phyloP scores from a whole-genome alignment of 2,329 filamentous ascomycete species.

The Penicillium sp. region DNA sequence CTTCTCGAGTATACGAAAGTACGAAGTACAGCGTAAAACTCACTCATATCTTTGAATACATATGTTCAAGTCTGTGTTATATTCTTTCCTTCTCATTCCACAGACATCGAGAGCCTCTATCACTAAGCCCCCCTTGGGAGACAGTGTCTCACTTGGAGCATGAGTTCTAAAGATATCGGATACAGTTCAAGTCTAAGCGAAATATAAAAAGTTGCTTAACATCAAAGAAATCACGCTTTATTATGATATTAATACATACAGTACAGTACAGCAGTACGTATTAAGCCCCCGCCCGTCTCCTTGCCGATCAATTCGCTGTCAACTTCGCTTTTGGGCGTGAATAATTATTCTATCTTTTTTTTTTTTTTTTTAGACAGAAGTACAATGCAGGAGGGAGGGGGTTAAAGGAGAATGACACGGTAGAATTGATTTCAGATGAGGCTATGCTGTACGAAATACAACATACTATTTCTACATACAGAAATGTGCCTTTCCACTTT shows the following conservation, averaged over 20 bases:
- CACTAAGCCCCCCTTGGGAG: neutral
- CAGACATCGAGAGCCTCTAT: neutral
- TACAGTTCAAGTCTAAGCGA: neutral
- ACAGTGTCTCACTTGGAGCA: neutral
- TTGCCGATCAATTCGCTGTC: neutral
- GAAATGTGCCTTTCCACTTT: neutral
- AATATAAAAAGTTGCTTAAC: neutral
- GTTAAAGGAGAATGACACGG: neutral
- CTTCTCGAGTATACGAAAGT: neutral
- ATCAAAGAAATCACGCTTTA: neutral
- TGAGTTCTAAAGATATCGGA: neutral
- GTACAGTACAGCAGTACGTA: neutral
- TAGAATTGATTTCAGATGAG: neutral
- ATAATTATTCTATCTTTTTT: neutral
- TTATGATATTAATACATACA: neutral
- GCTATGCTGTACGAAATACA: neutral
- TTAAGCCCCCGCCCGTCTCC: neutral
- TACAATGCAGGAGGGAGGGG: conserved; percentile 2
- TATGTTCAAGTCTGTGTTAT: neutral
- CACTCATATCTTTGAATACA: neutral
- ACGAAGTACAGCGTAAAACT: neutral
- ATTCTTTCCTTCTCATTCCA: neutral
- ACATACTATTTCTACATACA: neutral
- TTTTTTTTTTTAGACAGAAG: conserved; percentile 8
- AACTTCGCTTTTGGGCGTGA: neutral